Percentiles rank a stretch among this genome's conserved stretches.
These are phyloP conservation scores for Zopfochytrium polystomum DNA, from an alignment of 371 early-diverging fungal genomes.

Conservation along the genomic window DNA sequence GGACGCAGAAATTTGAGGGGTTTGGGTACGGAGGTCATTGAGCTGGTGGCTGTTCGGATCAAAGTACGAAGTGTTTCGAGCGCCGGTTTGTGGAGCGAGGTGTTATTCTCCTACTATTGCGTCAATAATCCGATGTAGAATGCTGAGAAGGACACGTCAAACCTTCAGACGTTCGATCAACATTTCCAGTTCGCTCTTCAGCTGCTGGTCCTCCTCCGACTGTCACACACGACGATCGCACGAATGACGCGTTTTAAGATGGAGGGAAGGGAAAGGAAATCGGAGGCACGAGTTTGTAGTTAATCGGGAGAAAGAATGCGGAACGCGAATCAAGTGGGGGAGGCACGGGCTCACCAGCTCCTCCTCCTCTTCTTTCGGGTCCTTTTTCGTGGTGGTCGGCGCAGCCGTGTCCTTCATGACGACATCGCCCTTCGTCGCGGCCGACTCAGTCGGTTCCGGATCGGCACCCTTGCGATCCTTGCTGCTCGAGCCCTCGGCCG, in stretches of 20 bases:
- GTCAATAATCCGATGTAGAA: background rate
- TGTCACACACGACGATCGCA: slow-evolving; percentile 32
- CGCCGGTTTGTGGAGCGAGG: slow-evolving; percentile 74
- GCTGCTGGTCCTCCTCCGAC: slow-evolving; percentile 95
- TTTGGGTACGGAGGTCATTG: slow-evolving; percentile 98
- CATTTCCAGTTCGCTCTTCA: slow-evolving; percentile 90
- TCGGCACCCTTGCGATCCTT: slow-evolving; percentile 8
- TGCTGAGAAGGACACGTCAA: background rate
- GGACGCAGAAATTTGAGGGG: slow-evolving; percentile 92
- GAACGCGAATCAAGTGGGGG: background rate
- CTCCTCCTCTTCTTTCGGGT: slow-evolving; percentile 29
- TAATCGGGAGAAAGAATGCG: slow-evolving; percentile 1
- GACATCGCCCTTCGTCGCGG: slow-evolving; percentile 9
- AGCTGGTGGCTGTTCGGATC: slow-evolving; percentile 90
- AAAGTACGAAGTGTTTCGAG: slow-evolving; percentile 82
- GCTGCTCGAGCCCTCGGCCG: background rate
- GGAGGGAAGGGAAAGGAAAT: background rate
- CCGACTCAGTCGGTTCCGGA: background rate
- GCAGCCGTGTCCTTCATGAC: slow-evolving; percentile 9
- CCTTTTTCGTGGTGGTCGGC: slow-evolving; percentile 3
- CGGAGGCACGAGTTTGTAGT: background rate
- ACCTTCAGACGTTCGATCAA: slow-evolving; percentile 84
- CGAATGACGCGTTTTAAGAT: background rate
- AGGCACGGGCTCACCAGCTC: slow-evolving; percentile 27
- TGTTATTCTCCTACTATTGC: slow-evolving; percentile 63